Conservation (phyloP, 2,329 filamentous ascomycete genomes). For the Monosporascus ibericus region DNA sequence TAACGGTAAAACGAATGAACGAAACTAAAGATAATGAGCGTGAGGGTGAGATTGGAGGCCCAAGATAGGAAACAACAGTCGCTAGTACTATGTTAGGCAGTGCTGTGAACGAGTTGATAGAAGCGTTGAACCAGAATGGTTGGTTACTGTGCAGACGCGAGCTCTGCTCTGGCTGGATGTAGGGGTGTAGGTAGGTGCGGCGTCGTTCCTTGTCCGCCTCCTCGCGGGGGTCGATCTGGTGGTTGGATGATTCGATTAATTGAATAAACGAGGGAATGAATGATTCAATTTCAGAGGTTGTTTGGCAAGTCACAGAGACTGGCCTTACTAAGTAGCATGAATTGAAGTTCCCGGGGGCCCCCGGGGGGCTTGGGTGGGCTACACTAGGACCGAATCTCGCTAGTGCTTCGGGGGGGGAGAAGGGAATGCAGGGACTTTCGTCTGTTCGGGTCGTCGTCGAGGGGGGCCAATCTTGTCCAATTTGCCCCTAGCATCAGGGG, state of each 20-base stretch:
- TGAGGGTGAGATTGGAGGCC: not conserved
- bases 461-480: conserved; percentile 16
- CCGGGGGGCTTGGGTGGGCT: conserved; percentile 15
- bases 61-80: too few relatives aligned
- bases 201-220: not conserved
- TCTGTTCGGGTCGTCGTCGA: conserved; percentile 8
- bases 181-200: not conserved
- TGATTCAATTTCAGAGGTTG: conserved; percentile 15
- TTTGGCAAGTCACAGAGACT: not conserved
- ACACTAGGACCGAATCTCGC: conserved; percentile 31
- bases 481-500: conserved; percentile 13
- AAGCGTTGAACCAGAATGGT: too few relatives aligned
- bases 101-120: too few relatives aligned
- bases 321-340: conserved; percentile 17
- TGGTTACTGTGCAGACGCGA: too few relatives aligned
- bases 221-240: conserved; percentile 6
- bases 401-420: conserved; percentile 27
- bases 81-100: too few relatives aligned
- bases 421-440: not conserved
- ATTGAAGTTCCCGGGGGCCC: conserved; percentile 16
- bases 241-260: conserved; percentile 18
- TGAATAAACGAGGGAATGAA: conserved; percentile 8
- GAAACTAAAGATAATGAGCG: not conserved
- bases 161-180: too few relatives aligned
- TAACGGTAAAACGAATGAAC: not conserved